Conservation (phyloP, 2,329 filamentous ascomycete species). For the Coniosporium tulheliwenetii region DNA sequence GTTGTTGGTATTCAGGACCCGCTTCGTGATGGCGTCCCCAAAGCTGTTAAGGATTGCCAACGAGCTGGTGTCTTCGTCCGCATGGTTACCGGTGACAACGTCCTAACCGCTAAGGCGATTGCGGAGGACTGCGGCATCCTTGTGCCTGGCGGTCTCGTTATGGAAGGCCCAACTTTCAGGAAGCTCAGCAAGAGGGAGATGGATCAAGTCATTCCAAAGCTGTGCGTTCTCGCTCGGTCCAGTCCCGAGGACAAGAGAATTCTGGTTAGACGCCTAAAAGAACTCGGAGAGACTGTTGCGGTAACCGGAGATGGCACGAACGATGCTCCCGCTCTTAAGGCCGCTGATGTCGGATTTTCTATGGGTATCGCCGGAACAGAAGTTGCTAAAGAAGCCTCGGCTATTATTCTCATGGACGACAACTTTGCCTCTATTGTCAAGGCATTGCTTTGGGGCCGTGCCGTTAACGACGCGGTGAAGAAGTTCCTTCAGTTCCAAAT, state of each 20-base stretch:
- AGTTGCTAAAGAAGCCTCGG: constrained; percentile 45
- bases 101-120: constrained; percentile 58
- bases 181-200: constrained; percentile 27
- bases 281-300: constrained; percentile 50
- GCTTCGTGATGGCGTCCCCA: constrained; percentile 49
- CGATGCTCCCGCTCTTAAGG: constrained; percentile 49
- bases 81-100: constrained; percentile 61
- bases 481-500: constrained; percentile 55
- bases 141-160: constrained; percentile 23
- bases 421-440: constrained; percentile 49
- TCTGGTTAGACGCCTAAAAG: constrained; percentile 47
- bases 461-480: constrained; percentile 38
- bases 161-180: constrained; percentile 29
- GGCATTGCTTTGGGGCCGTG: constrained; percentile 45
- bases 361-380: constrained; percentile 54
- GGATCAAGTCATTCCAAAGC: constrained; percentile 40
- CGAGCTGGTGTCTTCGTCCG: constrained; percentile 55
- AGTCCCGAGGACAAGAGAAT: constrained; percentile 55
- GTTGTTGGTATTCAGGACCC: constrained; percentile 64
- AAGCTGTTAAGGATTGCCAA: constrained; percentile 51
- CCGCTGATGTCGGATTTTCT: constrained; percentile 51
- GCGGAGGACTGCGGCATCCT: constrained; percentile 57
- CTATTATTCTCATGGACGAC: constrained; percentile 47
- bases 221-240: constrained; percentile 53
- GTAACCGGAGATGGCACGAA: constrained; percentile 54